Evolutionary conservation across 169 alveolate genomes (phyloP).

Genomic region (Amoebophrya sp.): DNA sequence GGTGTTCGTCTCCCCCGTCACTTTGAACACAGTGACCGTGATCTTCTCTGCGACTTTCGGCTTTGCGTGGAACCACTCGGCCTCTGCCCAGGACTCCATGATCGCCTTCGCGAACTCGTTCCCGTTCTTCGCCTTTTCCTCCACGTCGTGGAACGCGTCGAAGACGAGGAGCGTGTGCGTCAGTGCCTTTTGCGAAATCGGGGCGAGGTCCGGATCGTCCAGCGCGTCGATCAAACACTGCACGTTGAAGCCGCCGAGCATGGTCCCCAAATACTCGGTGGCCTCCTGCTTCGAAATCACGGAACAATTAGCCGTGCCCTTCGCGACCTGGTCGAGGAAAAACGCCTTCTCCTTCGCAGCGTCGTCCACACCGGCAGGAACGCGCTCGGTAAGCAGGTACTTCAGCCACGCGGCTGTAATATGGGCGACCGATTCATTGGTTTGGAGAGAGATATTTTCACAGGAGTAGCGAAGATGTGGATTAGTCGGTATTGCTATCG

Average conservation of each 20-base stretch:
- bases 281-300: not conserved
- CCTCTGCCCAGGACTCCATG: slow-evolving; percentile 30
- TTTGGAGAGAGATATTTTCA: too few relatives aligned
- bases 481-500: too few relatives aligned
- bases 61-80: slow-evolving; percentile 28
- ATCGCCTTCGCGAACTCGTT: not conserved
- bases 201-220: not conserved
- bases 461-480: too few relatives aligned
- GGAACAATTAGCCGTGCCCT: not conserved
- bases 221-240: not conserved
- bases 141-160: slow-evolving; percentile 30
- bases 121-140: slow-evolving; percentile 27
- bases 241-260: not conserved
- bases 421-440: too few relatives aligned
- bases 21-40: slow-evolving; percentile 26
- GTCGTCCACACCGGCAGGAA: not conserved
- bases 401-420: not conserved
- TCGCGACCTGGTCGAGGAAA: not conserved
- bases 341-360: not conserved
- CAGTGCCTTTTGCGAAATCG: not conserved
- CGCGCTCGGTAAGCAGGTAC: not conserved
- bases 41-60: slow-evolving; percentile 23
- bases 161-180: slow-evolving; percentile 18
- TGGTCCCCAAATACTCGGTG: not conserved
- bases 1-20: slow-evolving; percentile 32